Percentiles rank a stretch among this genome's conserved stretches.
Conservation (phyloP, 257 asterid species). For the Hygrophila difformis region DNA sequence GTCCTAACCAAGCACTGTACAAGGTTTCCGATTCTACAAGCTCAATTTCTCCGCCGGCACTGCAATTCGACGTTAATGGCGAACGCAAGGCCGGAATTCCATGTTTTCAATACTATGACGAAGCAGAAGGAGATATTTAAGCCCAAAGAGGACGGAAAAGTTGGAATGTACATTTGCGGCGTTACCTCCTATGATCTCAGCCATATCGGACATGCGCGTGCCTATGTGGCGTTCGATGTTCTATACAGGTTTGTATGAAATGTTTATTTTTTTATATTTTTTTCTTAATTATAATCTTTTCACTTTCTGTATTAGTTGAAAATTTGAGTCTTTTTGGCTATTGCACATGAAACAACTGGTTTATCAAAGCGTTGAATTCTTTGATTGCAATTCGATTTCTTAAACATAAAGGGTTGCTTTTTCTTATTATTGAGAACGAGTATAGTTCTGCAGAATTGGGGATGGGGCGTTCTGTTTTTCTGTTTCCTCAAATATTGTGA, state of each 20-base stretch:
- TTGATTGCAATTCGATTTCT: too few relatives aligned
- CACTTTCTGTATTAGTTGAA: too few relatives aligned
- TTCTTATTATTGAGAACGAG: too few relatives aligned
- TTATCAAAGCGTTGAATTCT: too few relatives aligned
- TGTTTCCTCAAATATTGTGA: too few relatives aligned
- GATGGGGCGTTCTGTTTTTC: too few relatives aligned
- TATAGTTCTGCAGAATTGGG: too few relatives aligned
- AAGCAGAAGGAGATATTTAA: constrained; percentile 61
- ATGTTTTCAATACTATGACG: constrained; percentile 51
- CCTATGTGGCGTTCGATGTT: constrained; percentile 76
- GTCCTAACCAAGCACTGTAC: not conserved
- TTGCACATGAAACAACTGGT: too few relatives aligned
- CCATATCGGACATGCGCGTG: constrained; percentile 91
- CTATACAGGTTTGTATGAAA: constrained; percentile 72
- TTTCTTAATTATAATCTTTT: too few relatives aligned
- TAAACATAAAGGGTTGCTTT: too few relatives aligned
- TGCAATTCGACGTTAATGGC: constrained; percentile 15
- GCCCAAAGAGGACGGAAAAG: constrained; percentile 53
- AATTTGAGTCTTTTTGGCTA: not conserved
- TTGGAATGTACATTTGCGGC: constrained; percentile 76
- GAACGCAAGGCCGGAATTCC: constrained; percentile 28
- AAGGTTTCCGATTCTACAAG: not conserved
- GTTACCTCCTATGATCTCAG: constrained; percentile 79
- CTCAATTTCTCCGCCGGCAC: not conserved
- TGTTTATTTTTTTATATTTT: too few relatives aligned